These are phyloP conservation scores for Orychophragmus violaceus DNA, from an alignment of 345 rosid genomes.

Conservation along the genomic window DNA sequence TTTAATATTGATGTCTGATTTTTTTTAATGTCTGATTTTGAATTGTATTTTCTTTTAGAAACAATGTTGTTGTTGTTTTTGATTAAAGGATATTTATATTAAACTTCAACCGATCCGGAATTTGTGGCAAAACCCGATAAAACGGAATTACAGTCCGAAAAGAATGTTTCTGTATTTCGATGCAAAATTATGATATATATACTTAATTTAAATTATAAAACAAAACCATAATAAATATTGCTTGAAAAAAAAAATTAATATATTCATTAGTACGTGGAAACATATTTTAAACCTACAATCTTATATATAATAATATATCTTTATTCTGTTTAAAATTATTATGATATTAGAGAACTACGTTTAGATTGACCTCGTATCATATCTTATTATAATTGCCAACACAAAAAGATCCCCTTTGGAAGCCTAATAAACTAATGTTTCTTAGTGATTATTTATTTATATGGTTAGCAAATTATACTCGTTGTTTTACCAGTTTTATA, in stretches of 20 bases:
- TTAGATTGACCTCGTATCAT: slow-evolving; percentile 28
- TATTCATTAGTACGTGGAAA: not conserved
- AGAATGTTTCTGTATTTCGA: slow-evolving; percentile 4
- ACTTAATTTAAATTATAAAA: too few species aligned
- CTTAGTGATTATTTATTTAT: not conserved
- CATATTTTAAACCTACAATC: not conserved
- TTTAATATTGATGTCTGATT: too few species aligned
- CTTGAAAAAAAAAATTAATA: not conserved
- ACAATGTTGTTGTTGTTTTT: too few species aligned
- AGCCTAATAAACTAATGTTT: slow-evolving; percentile 18
- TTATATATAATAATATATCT: not conserved
- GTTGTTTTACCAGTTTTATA: not conserved
- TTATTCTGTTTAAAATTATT: not conserved
- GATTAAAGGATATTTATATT: too few species aligned
- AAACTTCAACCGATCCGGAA: too few species aligned
- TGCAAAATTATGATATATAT: not conserved
- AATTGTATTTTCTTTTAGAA: not conserved
- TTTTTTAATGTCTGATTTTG: not conserved
- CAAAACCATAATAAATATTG: not conserved
- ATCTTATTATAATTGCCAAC: slow-evolving; percentile 14
- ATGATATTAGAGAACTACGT: slow-evolving; percentile 12
- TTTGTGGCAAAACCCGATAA: too few species aligned
- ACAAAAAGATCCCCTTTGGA: not conserved
- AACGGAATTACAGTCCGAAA: too few species aligned
- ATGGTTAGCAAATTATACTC: not conserved